Conservation (phyloP, 306 rosid genomes). For the Ceratonia siliqua region DNA sequence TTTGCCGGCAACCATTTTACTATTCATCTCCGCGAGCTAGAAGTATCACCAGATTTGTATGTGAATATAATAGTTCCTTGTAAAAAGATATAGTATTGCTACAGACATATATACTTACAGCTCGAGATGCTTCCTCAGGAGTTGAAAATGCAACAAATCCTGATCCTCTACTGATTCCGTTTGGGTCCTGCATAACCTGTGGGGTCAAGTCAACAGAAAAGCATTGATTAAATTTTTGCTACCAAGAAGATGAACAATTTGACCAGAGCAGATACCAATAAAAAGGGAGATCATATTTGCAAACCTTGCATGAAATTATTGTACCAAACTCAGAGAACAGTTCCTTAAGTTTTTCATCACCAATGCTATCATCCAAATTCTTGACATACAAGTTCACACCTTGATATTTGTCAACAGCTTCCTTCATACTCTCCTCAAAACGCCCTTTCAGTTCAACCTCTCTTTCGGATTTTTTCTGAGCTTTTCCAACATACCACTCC, state of each 20-base stretch:
- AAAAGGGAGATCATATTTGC: not conserved
- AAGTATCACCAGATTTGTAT: slow-evolving; percentile 1
- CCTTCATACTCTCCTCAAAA: slow-evolving; percentile 67
- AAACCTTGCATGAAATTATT: slow-evolving; percentile 65
- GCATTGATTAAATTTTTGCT: not conserved
- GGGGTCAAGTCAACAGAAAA: not conserved
- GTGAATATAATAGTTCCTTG: not conserved
- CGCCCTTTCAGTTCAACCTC: slow-evolving; percentile 64
- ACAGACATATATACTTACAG: slow-evolving; percentile 36
- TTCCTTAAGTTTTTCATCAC: slow-evolving; percentile 65
- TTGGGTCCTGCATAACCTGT: slow-evolving; percentile 65
- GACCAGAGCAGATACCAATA: not conserved
- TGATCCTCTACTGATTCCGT: slow-evolving; percentile 63
- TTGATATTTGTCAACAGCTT: slow-evolving; percentile 57
- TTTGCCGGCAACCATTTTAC: slow-evolving; percentile 60
- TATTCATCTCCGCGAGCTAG: slow-evolving; percentile 67
- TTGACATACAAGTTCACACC: slow-evolving; percentile 71
- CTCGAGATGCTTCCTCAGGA: slow-evolving; percentile 73
- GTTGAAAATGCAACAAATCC: slow-evolving; percentile 73
- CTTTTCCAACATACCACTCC: slow-evolving; percentile 81
- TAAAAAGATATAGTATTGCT: not conserved
- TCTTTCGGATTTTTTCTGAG: slow-evolving; percentile 64
- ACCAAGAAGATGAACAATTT: not conserved
- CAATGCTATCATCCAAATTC: slow-evolving; percentile 69
- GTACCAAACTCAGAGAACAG: slow-evolving; percentile 57